Evolutionary conservation across 768 basidiomycete species (phyloP).

Genomic region (Hypholoma fasciculare): DNA sequence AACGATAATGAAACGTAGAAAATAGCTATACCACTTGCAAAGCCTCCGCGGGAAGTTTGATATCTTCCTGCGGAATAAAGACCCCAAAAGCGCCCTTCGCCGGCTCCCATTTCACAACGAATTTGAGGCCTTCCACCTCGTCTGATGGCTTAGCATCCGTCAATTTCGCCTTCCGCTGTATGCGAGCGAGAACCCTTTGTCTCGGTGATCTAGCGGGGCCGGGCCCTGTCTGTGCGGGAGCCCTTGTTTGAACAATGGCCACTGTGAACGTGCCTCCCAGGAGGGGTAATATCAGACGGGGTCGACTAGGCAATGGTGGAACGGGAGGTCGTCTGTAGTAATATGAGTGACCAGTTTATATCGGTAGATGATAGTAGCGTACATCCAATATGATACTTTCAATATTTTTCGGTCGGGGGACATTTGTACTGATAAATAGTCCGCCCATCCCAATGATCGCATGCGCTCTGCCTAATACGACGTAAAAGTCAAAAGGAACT

Average conservation of each 20-base stretch:
- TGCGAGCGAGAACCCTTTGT: constrained; percentile 54
- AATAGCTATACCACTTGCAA: constrained; percentile 56
- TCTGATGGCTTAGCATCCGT: constrained; percentile 62
- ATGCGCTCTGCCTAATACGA: constrained; percentile 62
- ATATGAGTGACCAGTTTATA: background rate
- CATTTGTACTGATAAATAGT: constrained; percentile 73
- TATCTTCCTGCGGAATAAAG: constrained; percentile 48
- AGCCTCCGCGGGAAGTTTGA: constrained; percentile 37
- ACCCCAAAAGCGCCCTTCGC: constrained; percentile 66
- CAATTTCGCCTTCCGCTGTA: constrained; percentile 67
- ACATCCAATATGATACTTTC: constrained; percentile 89
- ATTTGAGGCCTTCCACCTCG: constrained; percentile 66
- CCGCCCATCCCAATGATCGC: constrained; percentile 84
- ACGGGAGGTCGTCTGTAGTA: constrained; percentile 28
- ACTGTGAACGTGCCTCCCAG: constrained; percentile 76
- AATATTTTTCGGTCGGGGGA: constrained; percentile 66
- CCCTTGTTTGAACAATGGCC: constrained; percentile 59
- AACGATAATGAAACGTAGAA: background rate
- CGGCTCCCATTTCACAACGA: constrained; percentile 80
- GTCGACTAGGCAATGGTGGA: constrained; percentile 26
- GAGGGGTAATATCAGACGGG: constrained; percentile 48
- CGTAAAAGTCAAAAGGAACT: constrained; percentile 12
- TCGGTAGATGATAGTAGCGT: constrained; percentile 20
- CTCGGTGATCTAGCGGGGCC: constrained; percentile 55
- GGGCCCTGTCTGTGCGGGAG: constrained; percentile 33